Percentiles rank a stretch among this genome's conserved stretches.
phyloP scores from a whole-genome alignment of 441 rosid species.

The Brassica balearica region DNA sequence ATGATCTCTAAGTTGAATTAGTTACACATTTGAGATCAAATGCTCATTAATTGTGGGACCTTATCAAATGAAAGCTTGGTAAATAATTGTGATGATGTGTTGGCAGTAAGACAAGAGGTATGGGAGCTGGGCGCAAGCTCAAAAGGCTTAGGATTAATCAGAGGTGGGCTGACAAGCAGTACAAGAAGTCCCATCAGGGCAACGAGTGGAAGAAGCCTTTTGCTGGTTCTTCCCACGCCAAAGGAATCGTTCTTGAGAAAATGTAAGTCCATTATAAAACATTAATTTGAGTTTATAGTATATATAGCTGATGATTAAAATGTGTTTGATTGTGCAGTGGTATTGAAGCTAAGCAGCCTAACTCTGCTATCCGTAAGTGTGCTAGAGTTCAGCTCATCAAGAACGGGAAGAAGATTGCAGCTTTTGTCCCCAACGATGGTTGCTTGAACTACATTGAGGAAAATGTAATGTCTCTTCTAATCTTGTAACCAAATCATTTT shows the following conservation, averaged over 20 bases:
- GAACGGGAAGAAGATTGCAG: conserved; percentile 70
- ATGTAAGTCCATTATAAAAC: conserved; percentile 36
- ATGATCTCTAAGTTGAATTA: too few species aligned
- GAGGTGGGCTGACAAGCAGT: conserved; percentile 64
- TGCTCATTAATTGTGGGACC: too few species aligned
- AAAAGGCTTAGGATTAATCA: conserved; percentile 51
- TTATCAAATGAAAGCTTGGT: not conserved
- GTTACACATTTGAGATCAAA: not conserved
- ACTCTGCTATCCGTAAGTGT: conserved; percentile 69
- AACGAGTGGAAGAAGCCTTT: conserved; percentile 71
- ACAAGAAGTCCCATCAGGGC: conserved; percentile 60
- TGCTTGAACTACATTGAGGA: conserved; percentile 68
- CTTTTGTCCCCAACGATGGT: conserved; percentile 72
- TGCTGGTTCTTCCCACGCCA: conserved; percentile 67
- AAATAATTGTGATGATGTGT: not conserved
- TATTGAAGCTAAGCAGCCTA: conserved; percentile 69
- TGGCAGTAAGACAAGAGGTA: conserved; percentile 66
- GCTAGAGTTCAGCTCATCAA: conserved; percentile 66
- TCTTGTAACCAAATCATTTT: not conserved
- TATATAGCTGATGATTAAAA: not conserved
- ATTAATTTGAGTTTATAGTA: not conserved
- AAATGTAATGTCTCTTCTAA: conserved; percentile 45
- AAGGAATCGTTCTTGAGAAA: conserved; percentile 65
- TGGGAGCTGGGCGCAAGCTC: conserved; percentile 70
- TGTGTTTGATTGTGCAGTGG: conserved; percentile 44